These are phyloP conservation scores for Colletotrichum costaricense DNA, from an alignment of 2,329 filamentous ascomycete species.

Conservation along the genomic window DNA sequence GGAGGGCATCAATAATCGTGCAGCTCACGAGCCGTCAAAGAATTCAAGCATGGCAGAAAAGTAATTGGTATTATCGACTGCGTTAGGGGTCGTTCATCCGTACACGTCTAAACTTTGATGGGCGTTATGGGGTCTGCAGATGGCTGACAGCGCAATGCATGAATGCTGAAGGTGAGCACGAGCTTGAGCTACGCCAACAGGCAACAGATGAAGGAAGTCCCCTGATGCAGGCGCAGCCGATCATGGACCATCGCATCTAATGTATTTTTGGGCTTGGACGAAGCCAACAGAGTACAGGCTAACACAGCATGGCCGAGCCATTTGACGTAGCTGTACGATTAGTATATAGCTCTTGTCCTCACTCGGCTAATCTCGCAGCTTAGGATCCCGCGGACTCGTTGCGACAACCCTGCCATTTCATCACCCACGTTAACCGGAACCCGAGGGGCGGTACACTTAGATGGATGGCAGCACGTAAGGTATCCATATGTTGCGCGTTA, in stretches of 20 bases:
- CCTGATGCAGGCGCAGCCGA: neutral
- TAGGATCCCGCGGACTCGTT: neutral
- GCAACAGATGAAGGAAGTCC: neutral
- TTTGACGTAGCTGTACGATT: neutral
- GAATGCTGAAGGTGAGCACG: neutral
- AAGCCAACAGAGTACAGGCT: neutral
- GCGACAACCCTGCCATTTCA: neutral
- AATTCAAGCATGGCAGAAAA: neutral
- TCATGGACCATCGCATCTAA: neutral
- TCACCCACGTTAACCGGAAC: neutral
- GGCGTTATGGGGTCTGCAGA: neutral
- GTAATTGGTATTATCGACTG: neutral
- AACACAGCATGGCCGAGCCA: neutral
- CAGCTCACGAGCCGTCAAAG: too few species aligned
- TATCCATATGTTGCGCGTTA: neutral
- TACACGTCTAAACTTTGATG: neutral
- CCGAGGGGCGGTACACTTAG: neutral
- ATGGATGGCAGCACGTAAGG: too few species aligned
- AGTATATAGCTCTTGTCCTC: neutral
- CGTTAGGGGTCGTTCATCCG: slow-evolving; percentile 1
- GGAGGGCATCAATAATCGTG: too few species aligned
- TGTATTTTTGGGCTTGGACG: neutral
- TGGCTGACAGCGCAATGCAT: neutral
- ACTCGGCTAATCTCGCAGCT: neutral
- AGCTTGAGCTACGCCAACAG: neutral